Base-by-base conservation (phyloP, 2,329 filamentous ascomycete species). In the Trichoderma polysporum region DNA sequence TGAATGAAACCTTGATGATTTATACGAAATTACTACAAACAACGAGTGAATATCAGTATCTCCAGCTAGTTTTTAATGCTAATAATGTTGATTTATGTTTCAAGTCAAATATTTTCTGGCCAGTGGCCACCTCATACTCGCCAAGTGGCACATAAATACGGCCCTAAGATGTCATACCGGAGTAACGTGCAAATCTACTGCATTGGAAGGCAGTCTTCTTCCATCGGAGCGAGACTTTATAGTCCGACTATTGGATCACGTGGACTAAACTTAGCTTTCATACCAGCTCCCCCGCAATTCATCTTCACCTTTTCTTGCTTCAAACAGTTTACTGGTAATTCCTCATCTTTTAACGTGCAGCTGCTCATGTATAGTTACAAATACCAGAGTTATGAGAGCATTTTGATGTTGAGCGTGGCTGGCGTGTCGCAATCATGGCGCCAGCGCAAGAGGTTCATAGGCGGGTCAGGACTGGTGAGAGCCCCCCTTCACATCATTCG, bases 401-500 rank as follows among this genome's bases (percentile, higher is more conserved):
- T 22, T 6, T 19, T 37, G 37, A 45, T 4, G 17, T 58, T 45
- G 35, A 45, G 15, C 35, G 54, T 58, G 15, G 54, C 25, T 10
- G 25, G 25, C 13, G 54, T 13, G 54, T 58, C 27, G 33, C 53
- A 29, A 45, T 41, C 25, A 58, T 58, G 54, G 54, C 54, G 35
- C 54, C 54, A 13, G 54, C 54, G 37, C 54, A 45, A 58, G 54
- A 58, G 54, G 37, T 58, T 58, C 35, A 58, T 13, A 41, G 54
- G 22, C 4, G 54, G 35, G 54, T 58, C 54, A 58, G 54, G 19
- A 58, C 54, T 41, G 54, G 54, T 58, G 37, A 58, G 54, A 45
- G 17, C 12, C 17, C 54, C n/a, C n/a, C n/a, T n/a, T n/a, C n/a
- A n/a, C 37, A 41, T 15, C 1, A 31, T 6, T 7, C 37, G 8